phyloP scores from a whole-genome alignment of 202 grass and related monocot genomes.

The Zoysia matrella region DNA sequence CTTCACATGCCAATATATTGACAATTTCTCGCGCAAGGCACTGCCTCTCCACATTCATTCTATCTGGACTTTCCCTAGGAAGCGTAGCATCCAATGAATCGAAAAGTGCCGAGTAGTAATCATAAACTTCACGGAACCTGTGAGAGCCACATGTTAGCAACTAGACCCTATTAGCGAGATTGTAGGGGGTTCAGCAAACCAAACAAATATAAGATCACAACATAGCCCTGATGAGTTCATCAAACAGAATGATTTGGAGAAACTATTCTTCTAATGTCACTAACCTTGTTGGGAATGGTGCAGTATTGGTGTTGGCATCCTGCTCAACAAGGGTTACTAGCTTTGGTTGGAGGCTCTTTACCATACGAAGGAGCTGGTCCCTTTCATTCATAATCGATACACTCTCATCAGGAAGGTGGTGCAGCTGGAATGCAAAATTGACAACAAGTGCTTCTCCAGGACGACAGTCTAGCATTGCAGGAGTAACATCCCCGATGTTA shows the following conservation, averaged over 20 bases:
- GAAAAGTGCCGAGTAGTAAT: slow-evolving; percentile 90
- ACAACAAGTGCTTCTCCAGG: slow-evolving; percentile 79
- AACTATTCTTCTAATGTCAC: slow-evolving; percentile 3
- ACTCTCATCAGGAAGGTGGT: slow-evolving; percentile 98
- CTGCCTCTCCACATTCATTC: slow-evolving; percentile 96
- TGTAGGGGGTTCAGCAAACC: not conserved
- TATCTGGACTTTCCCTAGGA: slow-evolving; percentile 84
- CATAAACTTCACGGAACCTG: slow-evolving; percentile 92
- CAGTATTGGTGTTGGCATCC: too few relatives aligned
- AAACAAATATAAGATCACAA: not conserved
- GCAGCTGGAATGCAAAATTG: slow-evolving; percentile 96
- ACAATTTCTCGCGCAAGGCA: slow-evolving; percentile 98
- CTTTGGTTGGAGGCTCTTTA: too few relatives aligned
- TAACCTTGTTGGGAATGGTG: slow-evolving; percentile 91
- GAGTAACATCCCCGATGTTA: too few relatives aligned
- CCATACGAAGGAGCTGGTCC: too few relatives aligned
- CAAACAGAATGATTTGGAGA: not conserved
- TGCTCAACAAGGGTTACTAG: too few relatives aligned
- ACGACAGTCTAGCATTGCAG: too few relatives aligned
- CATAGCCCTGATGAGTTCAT: slow-evolving; percentile 4
- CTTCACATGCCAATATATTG: slow-evolving; percentile 95
- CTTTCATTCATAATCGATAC: slow-evolving; percentile 39
- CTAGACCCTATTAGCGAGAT: not conserved
- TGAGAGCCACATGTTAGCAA: slow-evolving; percentile 21
- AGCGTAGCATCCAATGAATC: slow-evolving; percentile 93